Base-by-base conservation (phyloP, 2,329 filamentous ascomycete genomes). In the Plenodomus lindquistii region DNA sequence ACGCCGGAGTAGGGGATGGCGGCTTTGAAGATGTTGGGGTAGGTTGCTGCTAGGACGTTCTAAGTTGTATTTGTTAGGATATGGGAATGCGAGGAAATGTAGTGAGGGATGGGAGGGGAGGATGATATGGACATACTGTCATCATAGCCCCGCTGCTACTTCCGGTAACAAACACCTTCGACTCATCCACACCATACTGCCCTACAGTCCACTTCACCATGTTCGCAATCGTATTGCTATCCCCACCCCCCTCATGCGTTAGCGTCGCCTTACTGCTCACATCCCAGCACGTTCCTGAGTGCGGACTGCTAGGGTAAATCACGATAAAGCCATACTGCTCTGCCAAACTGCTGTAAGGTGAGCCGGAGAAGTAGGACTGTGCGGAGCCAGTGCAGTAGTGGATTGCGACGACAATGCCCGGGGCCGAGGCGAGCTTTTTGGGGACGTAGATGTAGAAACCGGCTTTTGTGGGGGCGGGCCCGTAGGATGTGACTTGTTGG, bases 301-400 rank as follows among this genome's bases (percentile, higher is more conserved):
- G 77, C 0, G 80, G 79, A 2, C 77, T 78, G 55, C 77, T 73
- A 1, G 81, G 81, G 66, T 82, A 85, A 61, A 85, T 81, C 51
- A 84, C 79, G 37, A 86, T 83, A 65, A 81, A 85, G 38, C 81
- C 83, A 52, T 84, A 75, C 50, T 75, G 67, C 57, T 80, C 78
- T 10, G 83, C 79, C 8, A 83, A 71, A 1, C 73, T 71, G 17
- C 80, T 78, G 65, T 81, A 86, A 11, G 79, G 78, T 5, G 79
- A 80, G 24, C 73, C 75, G 3, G 62, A 65, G 66, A 78, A 82
- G 70, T 31, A 75, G 2, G 75, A 76, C 21, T 75, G 71, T 2
- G 79, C 83, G 2, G 76, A 77, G 20, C 83, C 82, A 40, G 76
- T 75, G 69, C 83, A 85, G 75, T 79, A 83, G 69, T 85, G 83